Base-by-base conservation (phyloP, 305 asterid genomes). In the Fraxinus angustifolia region DNA sequence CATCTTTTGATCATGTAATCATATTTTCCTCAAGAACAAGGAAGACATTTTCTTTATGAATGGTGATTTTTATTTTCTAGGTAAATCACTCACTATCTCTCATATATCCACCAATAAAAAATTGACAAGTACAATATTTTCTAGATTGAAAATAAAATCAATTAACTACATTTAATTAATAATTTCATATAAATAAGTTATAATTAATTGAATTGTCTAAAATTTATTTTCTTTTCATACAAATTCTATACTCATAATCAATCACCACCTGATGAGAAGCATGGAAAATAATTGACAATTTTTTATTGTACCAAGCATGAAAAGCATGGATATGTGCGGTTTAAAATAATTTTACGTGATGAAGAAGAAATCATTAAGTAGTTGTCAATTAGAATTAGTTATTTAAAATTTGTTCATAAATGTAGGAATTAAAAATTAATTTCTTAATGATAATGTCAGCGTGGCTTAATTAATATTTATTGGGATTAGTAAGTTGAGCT, bases 401-500 rank as follows among this genome's bases (percentile, higher is more conserved):
- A 56, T 17, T 56, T 56, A 56, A 56, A 17, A 56, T 56, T 17
- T 56, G n/a, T n/a, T n/a, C 8, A 53, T n/a, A 53, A 48, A 42
- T 42, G 53, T 10, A 45, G 56, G 17, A 45, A 45, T 45, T 45
- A 45, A 45, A 42, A 56, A 4, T 56, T 17, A n/a, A n/a, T 56
- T 56, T 56, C 67, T 56, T 56, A 1, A 65, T 26, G 33, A 67
- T 30, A 67, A 30, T 67, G 33, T 67, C 73, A 38, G 6, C 73
- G 38, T 67, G 73, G 21, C 38, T 30, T 28, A 67, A 67, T 67
- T 67, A 67, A 67, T 62, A 2, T 23, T 62, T 62, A 8, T 23
- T 23, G 72, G 17, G 17, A 67, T 3, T 26, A 26, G 36, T 67
- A 74, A 82, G 82, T 83, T 62, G 73, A 79, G 83, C 23, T 48